Percentiles rank a stretch among this genome's conserved stretches.
These are phyloP conservation scores for Aspergillus cristatus DNA, from an alignment of 495 filamentous ascomycete genomes.

Conservation along the genomic window DNA sequence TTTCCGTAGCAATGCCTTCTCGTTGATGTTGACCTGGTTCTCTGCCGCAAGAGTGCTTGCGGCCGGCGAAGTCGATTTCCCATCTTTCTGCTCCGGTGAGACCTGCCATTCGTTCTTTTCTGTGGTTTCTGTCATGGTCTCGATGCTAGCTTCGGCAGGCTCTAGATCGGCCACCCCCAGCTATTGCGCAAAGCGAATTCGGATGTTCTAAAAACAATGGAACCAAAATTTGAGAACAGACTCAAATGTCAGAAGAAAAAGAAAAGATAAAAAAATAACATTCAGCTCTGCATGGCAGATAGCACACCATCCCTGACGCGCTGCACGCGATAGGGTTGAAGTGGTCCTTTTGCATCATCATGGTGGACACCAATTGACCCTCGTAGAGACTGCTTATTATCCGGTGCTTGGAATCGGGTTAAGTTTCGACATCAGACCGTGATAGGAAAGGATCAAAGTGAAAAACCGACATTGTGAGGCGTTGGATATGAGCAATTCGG, in stretches of 20 bases:
- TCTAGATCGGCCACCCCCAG: no score
- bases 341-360: background rate
- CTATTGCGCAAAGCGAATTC: no score
- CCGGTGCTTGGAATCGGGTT: no score
- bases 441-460: background rate
- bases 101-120: no score
- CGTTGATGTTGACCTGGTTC: constrained; percentile 35
- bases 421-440: no score
- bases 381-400: no score
- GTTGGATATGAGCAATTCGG: constrained; percentile 6
- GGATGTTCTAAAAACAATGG: background rate
- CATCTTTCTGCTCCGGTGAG: background rate
- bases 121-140: constrained; percentile 1
- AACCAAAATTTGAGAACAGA: background rate
- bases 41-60: constrained; percentile 6
- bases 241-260: background rate
- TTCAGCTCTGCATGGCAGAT: background rate
- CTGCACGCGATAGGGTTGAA: constrained; percentile 1
- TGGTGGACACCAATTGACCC: background rate
- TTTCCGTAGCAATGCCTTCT: constrained; percentile 55
- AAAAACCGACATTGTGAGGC: background rate
- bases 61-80: background rate
- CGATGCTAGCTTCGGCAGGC: no score
- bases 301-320: constrained; percentile 1
- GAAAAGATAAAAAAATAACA: background rate